Evolutionary conservation across 495 filamentous ascomycete species (phyloP).

Genomic region (Delitschia confertaspora): DNA sequence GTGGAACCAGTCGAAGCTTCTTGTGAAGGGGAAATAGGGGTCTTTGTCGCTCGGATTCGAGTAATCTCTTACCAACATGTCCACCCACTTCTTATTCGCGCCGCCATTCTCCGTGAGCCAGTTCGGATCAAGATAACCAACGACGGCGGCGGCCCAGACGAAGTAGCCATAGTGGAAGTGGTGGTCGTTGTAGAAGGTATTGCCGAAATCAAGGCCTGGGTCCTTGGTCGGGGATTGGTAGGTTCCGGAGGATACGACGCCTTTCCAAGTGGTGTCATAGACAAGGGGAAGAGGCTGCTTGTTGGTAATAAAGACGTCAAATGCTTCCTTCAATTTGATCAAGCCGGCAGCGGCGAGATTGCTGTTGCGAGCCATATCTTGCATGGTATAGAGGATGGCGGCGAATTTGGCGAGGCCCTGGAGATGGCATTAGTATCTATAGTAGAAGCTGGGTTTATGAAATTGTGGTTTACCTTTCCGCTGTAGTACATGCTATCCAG

Average conservation of each 20-base stretch:
- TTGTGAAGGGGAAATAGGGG: constrained; percentile 72
- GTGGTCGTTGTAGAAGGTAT: constrained; percentile 78
- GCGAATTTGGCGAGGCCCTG: constrained; percentile 82
- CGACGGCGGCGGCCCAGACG: constrained; percentile 78
- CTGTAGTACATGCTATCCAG: constrained; percentile 91
- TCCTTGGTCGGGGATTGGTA: constrained; percentile 74
- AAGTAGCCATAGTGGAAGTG: constrained; percentile 94
- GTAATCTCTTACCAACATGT: constrained; percentile 48
- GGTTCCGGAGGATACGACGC: constrained; percentile 69
- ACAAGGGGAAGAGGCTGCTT: constrained; percentile 67
- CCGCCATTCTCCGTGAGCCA: constrained; percentile 59
- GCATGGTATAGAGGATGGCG: constrained; percentile 56
- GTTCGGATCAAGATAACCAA: constrained; percentile 65
- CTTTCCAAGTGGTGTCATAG: constrained; percentile 61
- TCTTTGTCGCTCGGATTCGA: constrained; percentile 68
- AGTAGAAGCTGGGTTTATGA: constrained; percentile 17
- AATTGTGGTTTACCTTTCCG: constrained; percentile 56
- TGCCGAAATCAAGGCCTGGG: constrained; percentile 42
- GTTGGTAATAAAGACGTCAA: constrained; percentile 69
- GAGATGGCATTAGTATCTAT: not conserved
- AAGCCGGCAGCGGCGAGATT: constrained; percentile 54
- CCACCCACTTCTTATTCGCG: constrained; percentile 68
- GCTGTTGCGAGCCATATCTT: constrained; percentile 54
- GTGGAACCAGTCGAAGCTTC: constrained; percentile 87
- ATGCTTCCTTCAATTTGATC: constrained; percentile 60